These are phyloP conservation scores for Lotus japonicus DNA, from an alignment of 306 rosid species.

Conservation along the genomic window DNA sequence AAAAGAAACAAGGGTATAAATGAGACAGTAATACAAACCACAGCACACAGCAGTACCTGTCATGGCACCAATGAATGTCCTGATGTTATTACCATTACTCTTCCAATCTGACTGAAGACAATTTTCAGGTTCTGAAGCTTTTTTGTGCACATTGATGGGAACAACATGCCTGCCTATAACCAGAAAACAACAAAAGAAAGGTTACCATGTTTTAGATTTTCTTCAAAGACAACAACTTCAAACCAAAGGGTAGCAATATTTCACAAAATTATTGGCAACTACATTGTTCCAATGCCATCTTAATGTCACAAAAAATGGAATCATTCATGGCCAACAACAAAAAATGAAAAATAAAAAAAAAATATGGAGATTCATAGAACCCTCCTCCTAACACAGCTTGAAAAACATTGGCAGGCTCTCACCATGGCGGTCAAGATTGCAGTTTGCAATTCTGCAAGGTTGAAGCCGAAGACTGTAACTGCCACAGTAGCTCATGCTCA, in stretches of 20 bases:
- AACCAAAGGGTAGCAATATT: not conserved
- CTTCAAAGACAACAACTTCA: not conserved
- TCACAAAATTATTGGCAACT: not conserved
- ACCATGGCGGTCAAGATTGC: slow-evolving; percentile 16
- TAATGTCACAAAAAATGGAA: too few relatives aligned
- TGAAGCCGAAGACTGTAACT: slow-evolving; percentile 15
- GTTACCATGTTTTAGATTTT: not conserved
- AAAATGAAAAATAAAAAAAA: not conserved
- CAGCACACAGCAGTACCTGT: slow-evolving; percentile 40
- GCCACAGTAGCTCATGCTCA: slow-evolving; percentile 24
- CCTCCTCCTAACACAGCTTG: not conserved
- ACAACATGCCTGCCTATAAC: slow-evolving; percentile 22
- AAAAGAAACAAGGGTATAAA: not conserved
- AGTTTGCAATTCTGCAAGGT: slow-evolving; percentile 18
- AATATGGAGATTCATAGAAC: not conserved
- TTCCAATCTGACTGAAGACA: slow-evolving; percentile 22
- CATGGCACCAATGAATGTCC: slow-evolving; percentile 37
- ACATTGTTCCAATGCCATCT: too few relatives aligned
- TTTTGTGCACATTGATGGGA: slow-evolving; percentile 12
- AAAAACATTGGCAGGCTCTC: not conserved
- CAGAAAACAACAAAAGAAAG: not conserved
- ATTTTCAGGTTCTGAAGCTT: slow-evolving; percentile 22
- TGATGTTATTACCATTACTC: slow-evolving; percentile 24
- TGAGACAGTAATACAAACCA: not conserved
- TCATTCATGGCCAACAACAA: not conserved